Evolutionary conservation across 2,329 filamentous ascomycete genomes (phyloP).

Genomic region (Claviceps monticola): DNA sequence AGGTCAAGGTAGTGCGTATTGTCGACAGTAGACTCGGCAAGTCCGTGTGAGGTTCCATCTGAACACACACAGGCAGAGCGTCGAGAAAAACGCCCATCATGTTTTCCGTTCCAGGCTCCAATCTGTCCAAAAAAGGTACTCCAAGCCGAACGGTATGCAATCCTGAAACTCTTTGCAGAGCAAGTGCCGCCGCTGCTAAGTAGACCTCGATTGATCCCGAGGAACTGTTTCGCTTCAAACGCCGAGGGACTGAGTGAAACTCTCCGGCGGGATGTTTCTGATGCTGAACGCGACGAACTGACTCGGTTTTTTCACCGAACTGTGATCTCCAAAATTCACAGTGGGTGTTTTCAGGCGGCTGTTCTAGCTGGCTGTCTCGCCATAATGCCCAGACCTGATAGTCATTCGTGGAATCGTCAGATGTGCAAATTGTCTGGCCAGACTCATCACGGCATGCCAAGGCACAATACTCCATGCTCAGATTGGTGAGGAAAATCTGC

Average conservation of each 20-base stretch:
- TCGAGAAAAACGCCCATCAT: not conserved
- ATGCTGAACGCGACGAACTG: not conserved
- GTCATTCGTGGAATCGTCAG: not conserved
- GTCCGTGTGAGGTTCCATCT: not conserved
- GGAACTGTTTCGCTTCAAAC: not conserved
- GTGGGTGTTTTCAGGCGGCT: not conserved
- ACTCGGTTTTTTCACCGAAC: not conserved
- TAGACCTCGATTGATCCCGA: not conserved
- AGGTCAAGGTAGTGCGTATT: not conserved
- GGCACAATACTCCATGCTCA: not conserved
- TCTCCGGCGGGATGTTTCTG: not conserved
- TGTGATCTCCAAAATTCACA: not conserved
- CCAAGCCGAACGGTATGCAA: not conserved
- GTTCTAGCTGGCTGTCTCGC: not conserved
- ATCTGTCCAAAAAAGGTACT: not conserved
- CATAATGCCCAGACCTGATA: not conserved
- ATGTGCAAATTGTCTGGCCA: not conserved
- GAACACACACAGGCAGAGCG: not conserved
- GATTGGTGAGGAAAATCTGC: not conserved
- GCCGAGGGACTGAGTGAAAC: not conserved
- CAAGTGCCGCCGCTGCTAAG: not conserved
- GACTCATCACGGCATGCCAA: not conserved
- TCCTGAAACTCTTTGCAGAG: not conserved
- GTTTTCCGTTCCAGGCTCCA: not conserved
- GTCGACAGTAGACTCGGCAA: not conserved